Percentiles rank a stretch among this genome's conserved stretches.
Evolutionary conservation across 306 rosid genomes (phyloP).

Genomic region (Prosopis cineraria): DNA sequence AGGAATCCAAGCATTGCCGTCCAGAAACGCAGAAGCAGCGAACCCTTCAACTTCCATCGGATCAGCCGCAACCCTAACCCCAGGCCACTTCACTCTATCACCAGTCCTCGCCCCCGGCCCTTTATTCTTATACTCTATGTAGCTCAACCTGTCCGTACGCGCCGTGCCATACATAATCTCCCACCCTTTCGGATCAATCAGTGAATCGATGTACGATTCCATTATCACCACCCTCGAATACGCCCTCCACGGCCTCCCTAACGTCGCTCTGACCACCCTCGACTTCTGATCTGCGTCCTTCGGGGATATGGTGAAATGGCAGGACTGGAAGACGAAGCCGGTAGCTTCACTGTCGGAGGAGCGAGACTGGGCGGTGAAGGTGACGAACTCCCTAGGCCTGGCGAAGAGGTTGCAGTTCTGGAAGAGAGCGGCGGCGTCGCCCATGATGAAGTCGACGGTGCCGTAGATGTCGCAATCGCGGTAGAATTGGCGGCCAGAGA

Average conservation of each 20-base stretch:
- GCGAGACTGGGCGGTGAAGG: neutral
- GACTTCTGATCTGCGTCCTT: neutral
- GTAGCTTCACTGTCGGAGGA: neutral
- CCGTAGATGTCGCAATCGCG: conserved; percentile 9
- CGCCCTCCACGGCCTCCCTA: conserved; percentile 7
- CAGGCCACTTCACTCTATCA: conserved; percentile 16
- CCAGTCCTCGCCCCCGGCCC: neutral
- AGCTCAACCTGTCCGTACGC: neutral
- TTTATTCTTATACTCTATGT: neutral
- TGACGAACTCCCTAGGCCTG: no score
- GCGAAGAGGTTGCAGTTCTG: neutral
- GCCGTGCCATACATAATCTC: neutral
- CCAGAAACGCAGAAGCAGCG: neutral
- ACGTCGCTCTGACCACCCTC: neutral
- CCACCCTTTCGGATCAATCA: conserved; percentile 4
- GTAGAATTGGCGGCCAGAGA: neutral
- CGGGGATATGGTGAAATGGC: neutral
- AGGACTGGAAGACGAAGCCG: conserved; percentile 10
- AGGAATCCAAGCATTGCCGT: neutral
- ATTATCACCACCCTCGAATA: conserved; percentile 4
- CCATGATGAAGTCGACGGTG: conserved; percentile 18
- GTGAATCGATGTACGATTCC: conserved; percentile 7
- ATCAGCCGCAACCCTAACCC: neutral
- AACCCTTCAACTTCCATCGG: neutral
- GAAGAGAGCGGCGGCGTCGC: conserved; percentile 1